Percentiles rank a stretch among this genome's conserved stretches.
Evolutionary conservation across 345 rosid species (phyloP).

Genomic region (Citropsis articulata): DNA sequence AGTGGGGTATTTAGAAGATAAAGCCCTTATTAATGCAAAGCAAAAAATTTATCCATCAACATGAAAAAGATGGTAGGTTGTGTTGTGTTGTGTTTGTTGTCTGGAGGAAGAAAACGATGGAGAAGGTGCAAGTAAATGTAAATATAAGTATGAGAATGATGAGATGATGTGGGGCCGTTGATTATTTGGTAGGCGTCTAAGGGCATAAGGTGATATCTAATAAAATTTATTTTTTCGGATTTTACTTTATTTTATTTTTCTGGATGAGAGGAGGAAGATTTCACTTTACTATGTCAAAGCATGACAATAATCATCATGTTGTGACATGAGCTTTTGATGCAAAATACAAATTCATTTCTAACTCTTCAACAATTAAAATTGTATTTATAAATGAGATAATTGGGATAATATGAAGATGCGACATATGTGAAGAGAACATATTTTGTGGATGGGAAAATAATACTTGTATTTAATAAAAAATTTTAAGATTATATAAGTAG

Average conservation of each 20-base stretch:
- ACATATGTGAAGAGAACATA: too few relatives aligned
- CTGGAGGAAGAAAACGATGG: neutral
- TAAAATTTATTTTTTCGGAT: neutral
- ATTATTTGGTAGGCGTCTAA: neutral
- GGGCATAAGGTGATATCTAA: neutral
- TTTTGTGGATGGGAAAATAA: too few relatives aligned
- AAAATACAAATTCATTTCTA: too few relatives aligned
- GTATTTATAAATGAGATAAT: too few relatives aligned
- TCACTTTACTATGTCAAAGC: neutral
- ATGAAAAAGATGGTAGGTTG: neutral
- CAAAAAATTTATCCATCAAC: neutral
- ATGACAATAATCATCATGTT: too few relatives aligned
- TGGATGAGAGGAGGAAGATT: neutral
- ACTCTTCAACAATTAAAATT: too few relatives aligned
- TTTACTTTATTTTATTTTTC: neutral
- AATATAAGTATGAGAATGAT: neutral
- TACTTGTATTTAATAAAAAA: too few relatives aligned
- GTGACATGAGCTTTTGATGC: neutral
- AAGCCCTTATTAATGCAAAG: neutral
- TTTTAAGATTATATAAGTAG: fast-evolving
- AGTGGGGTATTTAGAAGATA: neutral
- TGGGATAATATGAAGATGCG: too few relatives aligned
- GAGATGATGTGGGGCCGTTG: neutral
- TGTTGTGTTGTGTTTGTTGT: neutral
- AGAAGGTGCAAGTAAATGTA: neutral